Conservation (phyloP, 495 filamentous ascomycete species). For the Podospora australis region DNA sequence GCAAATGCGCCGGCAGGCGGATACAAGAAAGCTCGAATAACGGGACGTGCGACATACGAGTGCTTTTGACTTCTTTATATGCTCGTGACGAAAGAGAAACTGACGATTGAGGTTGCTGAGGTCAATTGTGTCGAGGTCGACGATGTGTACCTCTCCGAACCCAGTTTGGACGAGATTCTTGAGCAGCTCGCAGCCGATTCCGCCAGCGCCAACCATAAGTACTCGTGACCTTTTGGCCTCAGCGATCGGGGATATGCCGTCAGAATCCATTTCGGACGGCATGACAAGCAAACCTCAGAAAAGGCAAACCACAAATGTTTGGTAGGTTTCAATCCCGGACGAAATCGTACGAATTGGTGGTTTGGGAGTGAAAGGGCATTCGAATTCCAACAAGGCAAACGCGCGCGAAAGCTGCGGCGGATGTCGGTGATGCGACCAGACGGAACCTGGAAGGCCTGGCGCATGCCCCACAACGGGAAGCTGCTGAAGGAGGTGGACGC, state of each 20-base stretch:
- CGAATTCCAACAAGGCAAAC: too few relatives aligned
- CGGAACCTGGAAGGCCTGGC: too few relatives aligned
- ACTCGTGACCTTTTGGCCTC: conserved; percentile 62
- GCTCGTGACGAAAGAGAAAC: conserved; percentile 93
- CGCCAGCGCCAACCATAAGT: conserved; percentile 91
- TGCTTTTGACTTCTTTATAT: conserved; percentile 97
- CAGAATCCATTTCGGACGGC: conserved; percentile 1
- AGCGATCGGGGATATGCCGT: conserved; percentile 23
- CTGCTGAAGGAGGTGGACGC: too few relatives aligned
- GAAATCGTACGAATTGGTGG: too few relatives aligned
- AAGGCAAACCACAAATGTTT: too few relatives aligned
- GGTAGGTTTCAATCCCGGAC: too few relatives aligned
- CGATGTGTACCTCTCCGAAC: conserved; percentile 91
- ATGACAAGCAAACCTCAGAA: conserved; percentile 10
- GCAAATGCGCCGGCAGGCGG: neutral
- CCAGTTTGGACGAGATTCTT: conserved; percentile 94
- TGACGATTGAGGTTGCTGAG: conserved; percentile 96
- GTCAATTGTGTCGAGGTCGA: conserved; percentile 98
- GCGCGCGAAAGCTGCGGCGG: too few relatives aligned
- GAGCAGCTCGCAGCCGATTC: conserved; percentile 94
- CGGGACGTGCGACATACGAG: too few relatives aligned
- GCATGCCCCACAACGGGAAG: too few relatives aligned
- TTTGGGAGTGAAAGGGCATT: too few relatives aligned
- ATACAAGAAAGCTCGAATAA: neutral
- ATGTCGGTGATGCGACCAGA: neutral